phyloP scores from a whole-genome alignment of 2,329 filamentous ascomycete genomes.

The Eurotiales sp. region DNA sequence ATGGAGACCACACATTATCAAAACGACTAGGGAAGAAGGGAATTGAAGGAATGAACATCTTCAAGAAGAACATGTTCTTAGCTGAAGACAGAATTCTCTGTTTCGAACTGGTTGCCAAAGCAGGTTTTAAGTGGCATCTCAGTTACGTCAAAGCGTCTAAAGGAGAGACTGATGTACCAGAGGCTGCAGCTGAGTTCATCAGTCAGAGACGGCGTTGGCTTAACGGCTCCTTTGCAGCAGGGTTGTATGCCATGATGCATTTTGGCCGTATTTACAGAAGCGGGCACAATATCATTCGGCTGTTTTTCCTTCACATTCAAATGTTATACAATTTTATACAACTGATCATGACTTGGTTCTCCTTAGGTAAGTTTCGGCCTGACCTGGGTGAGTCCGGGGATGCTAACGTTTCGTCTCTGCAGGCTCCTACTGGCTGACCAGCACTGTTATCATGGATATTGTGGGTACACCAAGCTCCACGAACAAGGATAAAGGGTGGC shows the following conservation, averaged over 20 bases:
- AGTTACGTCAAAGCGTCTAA: slow-evolving; percentile 99
- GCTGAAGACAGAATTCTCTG: slow-evolving; percentile 99
- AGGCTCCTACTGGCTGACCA: slow-evolving; percentile 96
- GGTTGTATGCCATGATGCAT: slow-evolving; percentile 96
- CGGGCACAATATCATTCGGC: slow-evolving; percentile 93
- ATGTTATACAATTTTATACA: slow-evolving; percentile 91
- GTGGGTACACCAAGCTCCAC: slow-evolving; percentile 67
- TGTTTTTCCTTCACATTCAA: slow-evolving; percentile 98
- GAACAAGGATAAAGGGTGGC: slow-evolving; percentile 66
- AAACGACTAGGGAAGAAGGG: slow-evolving; percentile 96
- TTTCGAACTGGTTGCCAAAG: slow-evolving; percentile 98
- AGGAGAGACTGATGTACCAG: slow-evolving; percentile 97
- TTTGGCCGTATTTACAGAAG: slow-evolving; percentile 98
- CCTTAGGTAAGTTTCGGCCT: slow-evolving; percentile 44
- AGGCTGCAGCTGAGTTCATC: slow-evolving; percentile 96
- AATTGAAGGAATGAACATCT: slow-evolving; percentile 99
- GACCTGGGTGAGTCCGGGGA: slow-evolving; percentile 11
- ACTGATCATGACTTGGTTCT: slow-evolving; percentile 88
- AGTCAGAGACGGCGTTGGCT: slow-evolving; percentile 97
- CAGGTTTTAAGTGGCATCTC: slow-evolving; percentile 97
- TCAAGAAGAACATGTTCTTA: slow-evolving; percentile 99
- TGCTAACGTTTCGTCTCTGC: slow-evolving; percentile 31
- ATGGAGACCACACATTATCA: slow-evolving; percentile 95
- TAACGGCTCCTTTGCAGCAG: slow-evolving; percentile 97
- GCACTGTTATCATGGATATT: slow-evolving; percentile 93